phyloP scores from a whole-genome alignment of 768 basidiomycete species.

The Phylloporus sp. region DNA sequence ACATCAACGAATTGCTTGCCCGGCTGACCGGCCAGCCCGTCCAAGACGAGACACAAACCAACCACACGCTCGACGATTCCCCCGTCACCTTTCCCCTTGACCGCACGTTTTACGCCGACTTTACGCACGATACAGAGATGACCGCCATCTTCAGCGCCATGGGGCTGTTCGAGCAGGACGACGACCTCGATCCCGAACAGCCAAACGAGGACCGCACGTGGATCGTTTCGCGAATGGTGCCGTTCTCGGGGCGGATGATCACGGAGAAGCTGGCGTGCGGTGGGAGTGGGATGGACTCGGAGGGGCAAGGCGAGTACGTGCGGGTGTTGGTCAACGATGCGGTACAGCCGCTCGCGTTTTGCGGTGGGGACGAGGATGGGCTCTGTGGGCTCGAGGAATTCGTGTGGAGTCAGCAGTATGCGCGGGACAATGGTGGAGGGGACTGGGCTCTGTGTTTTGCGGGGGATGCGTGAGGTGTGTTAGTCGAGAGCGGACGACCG shows the following conservation, averaged over 20 bases:
- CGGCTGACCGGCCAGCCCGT: slow-evolving; percentile 62
- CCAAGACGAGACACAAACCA: slow-evolving; percentile 68
- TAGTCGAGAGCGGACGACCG: background rate
- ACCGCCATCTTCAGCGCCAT: slow-evolving; percentile 61
- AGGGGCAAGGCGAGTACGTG: slow-evolving; percentile 44
- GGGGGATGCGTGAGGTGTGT: background rate
- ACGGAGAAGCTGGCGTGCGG: slow-evolving; percentile 59
- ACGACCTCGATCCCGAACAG: slow-evolving; percentile 5
- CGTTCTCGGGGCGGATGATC: slow-evolving; percentile 68
- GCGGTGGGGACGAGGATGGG: slow-evolving; percentile 44
- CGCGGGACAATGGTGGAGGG: slow-evolving; percentile 60
- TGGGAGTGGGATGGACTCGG: background rate
- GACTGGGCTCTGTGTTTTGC: slow-evolving; percentile 58
- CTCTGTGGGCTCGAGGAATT: slow-evolving; percentile 62
- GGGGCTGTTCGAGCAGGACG: slow-evolving; percentile 46
- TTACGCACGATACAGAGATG: slow-evolving; percentile 83
- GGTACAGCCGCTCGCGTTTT: slow-evolving; percentile 55
- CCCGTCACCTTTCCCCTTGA: slow-evolving; percentile 68
- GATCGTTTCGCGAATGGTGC: slow-evolving; percentile 53
- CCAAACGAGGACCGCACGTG: slow-evolving; percentile 37
- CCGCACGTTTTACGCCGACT: slow-evolving; percentile 66
- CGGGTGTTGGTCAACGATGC: slow-evolving; percentile 72
- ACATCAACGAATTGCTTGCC: slow-evolving; percentile 80
- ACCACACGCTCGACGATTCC: slow-evolving; percentile 60
- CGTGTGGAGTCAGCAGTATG: slow-evolving; percentile 63